Evolutionary conservation across 305 asterid genomes (phyloP).

Genomic region (Fraxinus nigra): DNA sequence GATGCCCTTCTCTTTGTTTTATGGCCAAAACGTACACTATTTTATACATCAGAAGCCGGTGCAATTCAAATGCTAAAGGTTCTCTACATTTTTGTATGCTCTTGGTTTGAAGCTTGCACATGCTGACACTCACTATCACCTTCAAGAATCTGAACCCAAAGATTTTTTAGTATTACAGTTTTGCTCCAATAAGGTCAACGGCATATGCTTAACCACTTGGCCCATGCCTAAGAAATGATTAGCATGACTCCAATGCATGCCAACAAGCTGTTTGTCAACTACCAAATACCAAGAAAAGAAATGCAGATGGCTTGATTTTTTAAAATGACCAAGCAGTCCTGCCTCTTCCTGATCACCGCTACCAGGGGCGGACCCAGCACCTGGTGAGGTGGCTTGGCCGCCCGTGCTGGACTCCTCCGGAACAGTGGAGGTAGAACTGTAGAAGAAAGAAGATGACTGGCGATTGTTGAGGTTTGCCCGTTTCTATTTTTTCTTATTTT

Average conservation of each 20-base stretch:
- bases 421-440: no score
- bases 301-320: background rate
- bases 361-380: background rate
- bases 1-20: background rate
- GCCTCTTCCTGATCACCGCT: background rate
- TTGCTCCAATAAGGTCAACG: background rate
- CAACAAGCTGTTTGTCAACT: background rate
- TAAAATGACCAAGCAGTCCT: background rate
- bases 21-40: background rate
- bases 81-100: background rate
- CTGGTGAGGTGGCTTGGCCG: no score
- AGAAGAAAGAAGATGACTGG: no score
- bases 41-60: background rate
- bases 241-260: background rate
- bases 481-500: no score
- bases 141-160: background rate
- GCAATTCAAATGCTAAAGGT: background rate
- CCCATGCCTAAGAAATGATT: background rate
- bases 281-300: background rate
- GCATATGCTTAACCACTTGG: background rate
- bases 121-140: background rate
- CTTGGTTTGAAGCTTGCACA: background rate
- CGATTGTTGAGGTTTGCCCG: no score
- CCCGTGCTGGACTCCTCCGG: no score
- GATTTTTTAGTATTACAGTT: background rate